phyloP scores from a whole-genome alignment of 2,329 filamentous ascomycete species.

The Aspergillus quadrilineatus region DNA sequence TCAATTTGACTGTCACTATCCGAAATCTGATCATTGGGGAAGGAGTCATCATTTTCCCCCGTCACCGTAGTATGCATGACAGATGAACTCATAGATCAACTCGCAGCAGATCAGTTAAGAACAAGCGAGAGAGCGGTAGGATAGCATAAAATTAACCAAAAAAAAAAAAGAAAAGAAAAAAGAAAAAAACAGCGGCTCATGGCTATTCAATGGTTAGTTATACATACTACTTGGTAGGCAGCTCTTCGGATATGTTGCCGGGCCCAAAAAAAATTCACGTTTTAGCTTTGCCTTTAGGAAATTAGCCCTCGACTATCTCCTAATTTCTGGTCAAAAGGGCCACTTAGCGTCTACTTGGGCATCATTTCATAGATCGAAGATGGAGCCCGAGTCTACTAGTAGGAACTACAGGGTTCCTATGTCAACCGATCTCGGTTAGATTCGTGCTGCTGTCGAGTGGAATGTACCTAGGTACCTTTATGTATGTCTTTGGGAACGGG shows the following conservation, averaged over 20 bases:
- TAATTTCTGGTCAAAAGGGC: neutral
- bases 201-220: neutral
- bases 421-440: too few relatives aligned
- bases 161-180: neutral
- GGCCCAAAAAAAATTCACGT: neutral
- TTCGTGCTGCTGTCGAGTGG: too few relatives aligned
- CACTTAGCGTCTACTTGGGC: neutral
- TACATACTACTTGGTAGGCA: neutral
- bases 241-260: neutral
- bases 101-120: neutral
- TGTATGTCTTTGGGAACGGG: too few relatives aligned
- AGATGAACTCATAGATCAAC: neutral
- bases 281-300: neutral
- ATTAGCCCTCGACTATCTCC: neutral
- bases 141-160: too few relatives aligned
- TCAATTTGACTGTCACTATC: slow-evolving; percentile 12
- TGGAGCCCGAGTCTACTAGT: neutral
- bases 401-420: neutral
- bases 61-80: slow-evolving; percentile 39
- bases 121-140: neutral
- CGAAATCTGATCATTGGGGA: neutral
- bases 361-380: neutral
- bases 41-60: slow-evolving; percentile 35
- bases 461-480: too few relatives aligned
- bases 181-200: neutral